Base-by-base conservation (phyloP, 139 green algal species). In the Cymbomonas tetramitiformis region DNA sequence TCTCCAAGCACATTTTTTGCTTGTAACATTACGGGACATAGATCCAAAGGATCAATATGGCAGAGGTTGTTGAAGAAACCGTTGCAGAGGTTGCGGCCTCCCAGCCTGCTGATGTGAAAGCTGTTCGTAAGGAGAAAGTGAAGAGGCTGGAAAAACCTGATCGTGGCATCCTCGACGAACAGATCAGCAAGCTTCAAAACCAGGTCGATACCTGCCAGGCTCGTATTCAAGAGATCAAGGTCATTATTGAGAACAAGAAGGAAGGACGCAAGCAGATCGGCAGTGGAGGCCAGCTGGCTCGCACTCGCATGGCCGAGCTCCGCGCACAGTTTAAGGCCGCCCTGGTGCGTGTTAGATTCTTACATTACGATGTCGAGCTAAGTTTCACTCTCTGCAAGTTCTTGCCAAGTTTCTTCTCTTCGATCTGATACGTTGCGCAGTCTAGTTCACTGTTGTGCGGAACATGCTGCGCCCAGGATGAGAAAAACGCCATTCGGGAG, bases 181-280 rank as follows among this genome's bases (percentile, higher is more conserved):
- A 68, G 38, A 38, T 56, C n/a, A 21, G 30, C 30, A 61, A 66
- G 21, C 46, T 69, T 24, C 38, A 51, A 39, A 34, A 26, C 28
- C 28, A 62, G 10, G 32, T 41, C 12, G 44, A 67, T 3, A 31
- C n/a, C 21, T 38, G 41, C 30, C 57, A 70, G 28, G 43, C 19
- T 23, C 55, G 60, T 5, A 70, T 69, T 31, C 21, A 51, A 9
- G 44, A 62, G 47, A 71, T 69, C 48, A 68, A 67, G 21, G 28
- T 23, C 30, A 54, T 41, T 4, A 67, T 52, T 29, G 48, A 67
- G 25, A 41, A 9, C 29, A 73, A 64, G 46, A 68, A 68, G 3
- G 15, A 41, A 12, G 30, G 51, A 2, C n/a, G 49, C 7, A 4
- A 53, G 31, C 19, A 38, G 23, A 61, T 7, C 19, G 25, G 5